Evolutionary conservation across 768 basidiomycete genomes (phyloP), one percentile per base, ranked within the genome.

Genomic region (Boletus rubroflammeus): DNA sequence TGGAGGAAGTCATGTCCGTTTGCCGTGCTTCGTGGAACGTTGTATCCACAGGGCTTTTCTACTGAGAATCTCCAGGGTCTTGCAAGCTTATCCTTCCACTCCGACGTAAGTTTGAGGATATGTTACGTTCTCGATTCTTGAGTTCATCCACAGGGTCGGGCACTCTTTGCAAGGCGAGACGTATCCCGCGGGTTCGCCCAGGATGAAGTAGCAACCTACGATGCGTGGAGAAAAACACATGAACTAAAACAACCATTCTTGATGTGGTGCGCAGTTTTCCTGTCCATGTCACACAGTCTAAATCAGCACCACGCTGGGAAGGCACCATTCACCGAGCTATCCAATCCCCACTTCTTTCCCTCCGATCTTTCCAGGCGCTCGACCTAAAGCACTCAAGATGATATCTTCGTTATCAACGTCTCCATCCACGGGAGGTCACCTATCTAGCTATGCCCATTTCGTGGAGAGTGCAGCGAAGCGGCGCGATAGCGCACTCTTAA

Each of bases 261-360:
- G 36, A 60, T 67, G 48, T 75, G 73, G 82, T 82, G 61, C 41
- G 69, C 52, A 35, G 49, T 51, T 47, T 39, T 15, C 53, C 15
- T 45, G 19, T 44, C 15, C 29, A 25, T 28, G 40, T 41, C 26
- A 29, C 44, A 51, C 32, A 52, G 39, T 13, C 49, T 57, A 31
- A 57, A 59, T 43, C 17, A 15, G 28, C 45, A 29, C 35, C 36
- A 1, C 36, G 56, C 40, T 51, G 36, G 62, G 35, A 58, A 86
- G 81, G 53, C 68, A 75, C 26, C 79, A 79, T 64, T 68, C 76
- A 5, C 68, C 75, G 8, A 67, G 78, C n/a, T 87, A 81, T 61
- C 83, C 85, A 8, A 66, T 85, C 17, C 80, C 84, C 7, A 76
- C 77, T 29, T 85, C 85, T 7, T 86, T 82, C 64, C 84, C 85